Evolutionary conservation across 2,329 filamentous ascomycete species (phyloP), one percentile per base, ranked within the genome.

Genomic region (Xylariales sp.): DNA sequence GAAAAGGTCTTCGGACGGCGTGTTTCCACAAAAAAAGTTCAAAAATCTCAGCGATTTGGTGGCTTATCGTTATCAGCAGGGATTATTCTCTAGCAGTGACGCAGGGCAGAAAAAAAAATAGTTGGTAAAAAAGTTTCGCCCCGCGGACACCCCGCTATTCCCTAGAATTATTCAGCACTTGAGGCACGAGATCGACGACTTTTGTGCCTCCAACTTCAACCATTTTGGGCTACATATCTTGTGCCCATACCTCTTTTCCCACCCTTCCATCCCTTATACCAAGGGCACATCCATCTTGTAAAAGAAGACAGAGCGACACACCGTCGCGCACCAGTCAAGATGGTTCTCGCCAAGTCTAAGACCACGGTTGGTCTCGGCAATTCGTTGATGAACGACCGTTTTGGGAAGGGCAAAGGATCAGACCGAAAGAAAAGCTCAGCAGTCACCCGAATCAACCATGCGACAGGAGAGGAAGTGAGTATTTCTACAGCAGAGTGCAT

Each of bases 321-420:
- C 16, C 8, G 18, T 13, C 13, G 14, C 16, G 19, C 25, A 16
- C 21, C 33, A 36, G 41, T 50, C 62, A 72, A 52, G 41, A 80
- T 80, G 76, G 64, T 67, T 59, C 62, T 72, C 55, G 81, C 93
- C 64, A 98, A 97, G 70, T 95, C 89, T 49, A 97, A 96, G 65
- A 95, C 90, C 66, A 77, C 82, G 55, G 88, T 96, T 55, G 93
- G 93, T 62, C 81, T 98, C 68, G 93, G 93, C 61, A 96, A 96
- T 70, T 82, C 85, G 68, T 79, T 98, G 60, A 98, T 98, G 93
- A 97, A 97, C 62, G 93, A 97, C 68, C 85, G 91, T 41, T 96
- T 97, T 64, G 88, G 90, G 57, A 95, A 93, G 67, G 87, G 88
- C 55, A 96, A 94, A 65, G 87, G 88, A 48, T 61, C 75, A 36